These are phyloP conservation scores for Strobilomyces dryophilus DNA, from an alignment of 768 basidiomycete species.

Conservation along the genomic window DNA sequence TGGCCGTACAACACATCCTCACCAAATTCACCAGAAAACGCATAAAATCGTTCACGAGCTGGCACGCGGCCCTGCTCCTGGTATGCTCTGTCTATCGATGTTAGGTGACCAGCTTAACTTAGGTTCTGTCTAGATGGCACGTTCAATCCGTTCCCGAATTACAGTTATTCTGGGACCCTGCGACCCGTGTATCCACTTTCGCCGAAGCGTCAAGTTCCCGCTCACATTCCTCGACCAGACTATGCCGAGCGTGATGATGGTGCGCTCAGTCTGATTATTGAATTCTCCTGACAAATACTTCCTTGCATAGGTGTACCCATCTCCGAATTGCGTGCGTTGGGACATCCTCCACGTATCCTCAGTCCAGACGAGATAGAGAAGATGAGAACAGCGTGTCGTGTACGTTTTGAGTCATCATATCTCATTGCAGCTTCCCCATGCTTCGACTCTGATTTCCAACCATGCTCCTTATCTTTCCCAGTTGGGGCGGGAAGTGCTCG, in stretches of 20 bases:
- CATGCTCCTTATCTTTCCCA: slow-evolving; percentile 28
- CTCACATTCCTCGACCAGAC: slow-evolving; percentile 83
- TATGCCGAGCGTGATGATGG: slow-evolving; percentile 64
- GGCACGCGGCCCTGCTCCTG: slow-evolving; percentile 32
- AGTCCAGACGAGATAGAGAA: slow-evolving; percentile 76
- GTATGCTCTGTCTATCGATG: slow-evolving; percentile 1
- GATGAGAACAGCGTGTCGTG: slow-evolving; percentile 84
- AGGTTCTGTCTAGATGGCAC: slow-evolving; percentile 54
- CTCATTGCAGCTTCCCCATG: neutral
- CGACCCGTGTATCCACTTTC: slow-evolving; percentile 89
- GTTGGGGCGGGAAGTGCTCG: slow-evolving; percentile 91
- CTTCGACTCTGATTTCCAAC: slow-evolving; percentile 1
- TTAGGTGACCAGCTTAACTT: neutral
- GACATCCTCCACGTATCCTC: slow-evolving; percentile 64
- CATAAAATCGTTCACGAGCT: slow-evolving; percentile 78
- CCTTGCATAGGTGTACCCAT: slow-evolving; percentile 48
- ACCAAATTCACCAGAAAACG: slow-evolving; percentile 52
- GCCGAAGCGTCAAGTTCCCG: slow-evolving; percentile 69
- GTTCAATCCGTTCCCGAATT: slow-evolving; percentile 76
- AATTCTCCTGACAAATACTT: neutral
- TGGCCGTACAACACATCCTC: neutral
- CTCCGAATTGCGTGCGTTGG: slow-evolving; percentile 52
- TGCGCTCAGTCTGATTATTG: slow-evolving; percentile 31
- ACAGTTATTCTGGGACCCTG: slow-evolving; percentile 72
- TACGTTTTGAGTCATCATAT: slow-evolving; percentile 37